Evolutionary conservation across 2,329 filamentous ascomycete genomes (phyloP).

Genomic region (Colletotrichum destructivum): DNA sequence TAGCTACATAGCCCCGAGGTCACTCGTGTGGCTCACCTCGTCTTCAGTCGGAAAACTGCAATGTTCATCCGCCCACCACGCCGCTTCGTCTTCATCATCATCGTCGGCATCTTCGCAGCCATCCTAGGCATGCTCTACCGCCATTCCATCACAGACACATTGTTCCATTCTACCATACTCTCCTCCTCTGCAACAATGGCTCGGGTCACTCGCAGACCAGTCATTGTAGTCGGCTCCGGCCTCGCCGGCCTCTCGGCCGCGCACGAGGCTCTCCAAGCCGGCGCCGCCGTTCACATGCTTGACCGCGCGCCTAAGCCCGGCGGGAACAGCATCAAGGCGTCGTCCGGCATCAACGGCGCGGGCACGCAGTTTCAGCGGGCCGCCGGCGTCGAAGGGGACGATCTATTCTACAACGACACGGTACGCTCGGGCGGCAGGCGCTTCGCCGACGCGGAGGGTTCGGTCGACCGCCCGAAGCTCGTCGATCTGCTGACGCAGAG

Average conservation of each 20-base stretch:
- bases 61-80: constrained; percentile 34
- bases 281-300: constrained; percentile 69
- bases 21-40: background rate
- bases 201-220: constrained; percentile 47
- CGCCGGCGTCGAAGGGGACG: constrained; percentile 52
- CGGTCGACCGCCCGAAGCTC: constrained; percentile 58
- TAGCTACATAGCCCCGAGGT: constrained; percentile 17
- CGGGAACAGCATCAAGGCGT: constrained; percentile 78
- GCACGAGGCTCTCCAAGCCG: constrained; percentile 67
- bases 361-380: constrained; percentile 69
- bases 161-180: background rate
- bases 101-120: constrained; percentile 45
- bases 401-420: constrained; percentile 69
- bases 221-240: constrained; percentile 76
- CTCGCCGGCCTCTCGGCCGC: constrained; percentile 75
- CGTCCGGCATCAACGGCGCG: constrained; percentile 76
- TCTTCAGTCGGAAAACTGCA: background rate
- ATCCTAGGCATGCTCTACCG: constrained; percentile 44
- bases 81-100: constrained; percentile 39
- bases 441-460: constrained; percentile 48
- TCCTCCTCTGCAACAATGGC: constrained; percentile 33
- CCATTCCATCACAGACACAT: constrained; percentile 29
- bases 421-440: constrained; percentile 67
- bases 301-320: constrained; percentile 73
- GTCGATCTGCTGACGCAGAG: constrained; percentile 63